Conservation (phyloP, 257 asterid species). For the Nicotiana tomentosiformis region DNA sequence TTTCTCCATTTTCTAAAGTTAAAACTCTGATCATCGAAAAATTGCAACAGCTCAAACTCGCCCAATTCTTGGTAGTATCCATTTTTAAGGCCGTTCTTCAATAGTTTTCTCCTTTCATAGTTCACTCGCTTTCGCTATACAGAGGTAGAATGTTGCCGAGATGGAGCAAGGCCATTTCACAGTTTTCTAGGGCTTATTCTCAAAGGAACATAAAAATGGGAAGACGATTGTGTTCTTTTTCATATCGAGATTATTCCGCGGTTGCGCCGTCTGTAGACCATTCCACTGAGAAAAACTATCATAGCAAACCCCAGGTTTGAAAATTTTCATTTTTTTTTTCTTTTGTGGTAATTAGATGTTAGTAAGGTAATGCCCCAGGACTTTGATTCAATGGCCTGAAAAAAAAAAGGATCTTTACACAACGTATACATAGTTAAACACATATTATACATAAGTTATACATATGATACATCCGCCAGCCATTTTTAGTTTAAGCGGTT, state of each 20-base stretch:
- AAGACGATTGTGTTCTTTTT: constrained; percentile 20
- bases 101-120: neutral
- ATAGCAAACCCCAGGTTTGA: constrained; percentile 33
- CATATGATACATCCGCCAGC: no score
- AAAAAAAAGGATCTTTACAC: no score
- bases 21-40: neutral
- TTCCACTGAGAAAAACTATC: constrained; percentile 13
- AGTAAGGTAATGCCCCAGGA: no score
- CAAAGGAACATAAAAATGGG: constrained; percentile 19
- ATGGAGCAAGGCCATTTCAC: constrained; percentile 48
- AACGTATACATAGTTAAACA: no score
- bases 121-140: neutral
- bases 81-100: neutral
- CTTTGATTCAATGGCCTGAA: no score
- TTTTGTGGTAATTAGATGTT: no score
- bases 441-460: no score
- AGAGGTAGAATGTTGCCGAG: constrained; percentile 43
- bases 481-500: no score
- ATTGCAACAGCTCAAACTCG: no score
- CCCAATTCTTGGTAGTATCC: neutral
- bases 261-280: constrained; percentile 49
- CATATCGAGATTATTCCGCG: constrained; percentile 32
- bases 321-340: neutral
- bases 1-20: neutral
- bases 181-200: constrained; percentile 25